Evolutionary conservation across 768 basidiomycete genomes (phyloP).

Genomic region (Lactifluus hygrophoroides): DNA sequence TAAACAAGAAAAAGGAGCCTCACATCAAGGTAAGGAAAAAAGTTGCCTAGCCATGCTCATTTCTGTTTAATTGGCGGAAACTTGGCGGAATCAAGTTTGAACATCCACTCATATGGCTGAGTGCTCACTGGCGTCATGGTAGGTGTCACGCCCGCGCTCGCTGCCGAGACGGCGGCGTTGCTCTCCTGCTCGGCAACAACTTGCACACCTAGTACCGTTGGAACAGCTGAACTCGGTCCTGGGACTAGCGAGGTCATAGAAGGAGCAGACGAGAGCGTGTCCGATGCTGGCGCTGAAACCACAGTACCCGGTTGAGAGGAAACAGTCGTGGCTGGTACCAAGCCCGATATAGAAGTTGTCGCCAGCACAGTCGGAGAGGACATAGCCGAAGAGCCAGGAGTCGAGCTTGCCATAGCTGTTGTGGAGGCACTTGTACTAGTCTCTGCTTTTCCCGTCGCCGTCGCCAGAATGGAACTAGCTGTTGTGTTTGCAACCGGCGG

Average conservation of each 20-base stretch:
- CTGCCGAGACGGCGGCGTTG: background rate
- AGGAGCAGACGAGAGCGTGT: background rate
- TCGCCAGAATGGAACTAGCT: background rate
- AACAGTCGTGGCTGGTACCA: background rate
- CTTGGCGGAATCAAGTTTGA: constrained; percentile 11
- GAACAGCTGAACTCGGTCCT: background rate
- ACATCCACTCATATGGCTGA: constrained; percentile 21
- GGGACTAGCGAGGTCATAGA: background rate
- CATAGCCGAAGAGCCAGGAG: background rate
- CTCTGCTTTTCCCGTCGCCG: constrained; percentile 6
- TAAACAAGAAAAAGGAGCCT: background rate
- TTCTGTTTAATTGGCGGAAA: background rate
- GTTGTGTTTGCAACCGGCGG: background rate
- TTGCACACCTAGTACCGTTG: constrained; percentile 5
- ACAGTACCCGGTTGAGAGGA: background rate
- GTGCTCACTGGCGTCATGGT: constrained; percentile 17
- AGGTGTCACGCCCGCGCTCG: background rate
- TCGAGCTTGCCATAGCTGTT: background rate
- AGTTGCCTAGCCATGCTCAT: background rate
- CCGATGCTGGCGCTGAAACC: background rate
- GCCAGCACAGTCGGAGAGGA: background rate
- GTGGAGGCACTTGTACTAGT: background rate
- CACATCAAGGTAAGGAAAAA: constrained; percentile 2
- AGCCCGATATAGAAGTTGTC: background rate
- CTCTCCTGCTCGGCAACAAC: constrained; percentile 6